phyloP scores from a whole-genome alignment of 1,139 yeast species.

The Candida sp. region DNA sequence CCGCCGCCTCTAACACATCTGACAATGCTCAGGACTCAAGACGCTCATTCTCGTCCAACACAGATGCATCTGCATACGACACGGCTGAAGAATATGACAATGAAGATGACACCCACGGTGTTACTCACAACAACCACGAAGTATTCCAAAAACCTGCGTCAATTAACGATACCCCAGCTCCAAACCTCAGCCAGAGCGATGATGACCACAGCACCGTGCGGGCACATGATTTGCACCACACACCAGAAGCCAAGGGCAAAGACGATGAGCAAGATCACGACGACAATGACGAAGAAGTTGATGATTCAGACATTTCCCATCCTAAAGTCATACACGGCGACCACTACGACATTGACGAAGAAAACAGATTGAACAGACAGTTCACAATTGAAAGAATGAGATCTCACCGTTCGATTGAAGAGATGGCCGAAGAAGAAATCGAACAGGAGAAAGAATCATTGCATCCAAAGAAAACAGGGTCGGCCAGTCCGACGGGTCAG shows the following conservation, averaged over 20 bases:
- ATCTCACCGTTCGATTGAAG: slow-evolving; percentile 22
- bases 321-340: not conserved
- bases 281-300: not conserved
- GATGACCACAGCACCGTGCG: slow-evolving; percentile 6
- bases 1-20: slow-evolving; percentile 20
- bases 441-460: slow-evolving; percentile 1
- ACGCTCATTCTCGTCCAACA: slow-evolving; percentile 20
- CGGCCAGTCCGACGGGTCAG: not conserved
- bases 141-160: too few species aligned
- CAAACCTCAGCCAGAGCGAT: too few species aligned
- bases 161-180: too few species aligned
- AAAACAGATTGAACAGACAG: slow-evolving; percentile 21
- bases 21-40: slow-evolving; percentile 12
- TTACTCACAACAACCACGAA: too few species aligned
- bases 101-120: not conserved
- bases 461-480: not conserved
- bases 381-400: slow-evolving; percentile 23
- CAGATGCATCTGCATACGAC: slow-evolving; percentile 32
- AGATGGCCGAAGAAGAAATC: slow-evolving; percentile 14
- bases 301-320: slow-evolving; percentile 2
- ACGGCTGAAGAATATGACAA: slow-evolving; percentile 29
- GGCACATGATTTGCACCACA: too few species aligned
- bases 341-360: slow-evolving; percentile 7
- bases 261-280: not conserved
- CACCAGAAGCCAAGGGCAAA: not conserved